Base-by-base conservation (phyloP, 176 grass and related monocot species). In the Rhynchospora tenuis region DNA sequence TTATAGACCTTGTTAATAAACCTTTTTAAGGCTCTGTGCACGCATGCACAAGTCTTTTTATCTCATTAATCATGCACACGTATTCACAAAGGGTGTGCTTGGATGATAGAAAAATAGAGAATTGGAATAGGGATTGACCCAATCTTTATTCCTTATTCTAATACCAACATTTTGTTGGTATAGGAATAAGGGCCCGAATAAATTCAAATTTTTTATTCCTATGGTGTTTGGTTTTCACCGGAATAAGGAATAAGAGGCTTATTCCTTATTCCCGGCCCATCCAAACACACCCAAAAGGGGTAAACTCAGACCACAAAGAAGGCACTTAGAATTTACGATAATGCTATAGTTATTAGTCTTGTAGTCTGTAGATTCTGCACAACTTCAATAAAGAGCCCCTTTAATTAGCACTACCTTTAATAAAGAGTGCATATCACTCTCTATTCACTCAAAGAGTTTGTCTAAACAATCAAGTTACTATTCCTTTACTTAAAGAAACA, bases 371-470 rank as follows among this genome's bases (percentile, higher is more conserved):
- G n/a, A 54, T 52, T 75, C 43, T 75, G 51, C 7, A 24, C 1
- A 52, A 75, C 14, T 59, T 80, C 15, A 42, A 70, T 80, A 80
- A 80, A 80, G 13, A 61, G 60, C 20, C 23, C 42, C 80, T 82
- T 82, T 82, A 82, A 64, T 82, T 66, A 66, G 61, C 80, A 51
- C 61, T 27, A 48, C 62, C 33, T 82, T 82, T 82, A 27, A 67
- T 82, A 82, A 64, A 67, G 44, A 48, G 60, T 7, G 45, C 60
- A 66, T 82, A 48, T 80, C 42, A 66, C 58, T 74, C 69, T 47
- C 69, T 73, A 43, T 73, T 61, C 20, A 73, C 69, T 24, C 71
- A 51, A 26, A 26, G 20, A 52, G 46, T 52, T 75, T 27, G 10
- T 16, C 22, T 76, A 76, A 28, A 24, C 72, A 76, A 76, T 76